Conservation (phyloP, 192 early-diverging fungal species). For the Mortierella claussenii region DNA sequence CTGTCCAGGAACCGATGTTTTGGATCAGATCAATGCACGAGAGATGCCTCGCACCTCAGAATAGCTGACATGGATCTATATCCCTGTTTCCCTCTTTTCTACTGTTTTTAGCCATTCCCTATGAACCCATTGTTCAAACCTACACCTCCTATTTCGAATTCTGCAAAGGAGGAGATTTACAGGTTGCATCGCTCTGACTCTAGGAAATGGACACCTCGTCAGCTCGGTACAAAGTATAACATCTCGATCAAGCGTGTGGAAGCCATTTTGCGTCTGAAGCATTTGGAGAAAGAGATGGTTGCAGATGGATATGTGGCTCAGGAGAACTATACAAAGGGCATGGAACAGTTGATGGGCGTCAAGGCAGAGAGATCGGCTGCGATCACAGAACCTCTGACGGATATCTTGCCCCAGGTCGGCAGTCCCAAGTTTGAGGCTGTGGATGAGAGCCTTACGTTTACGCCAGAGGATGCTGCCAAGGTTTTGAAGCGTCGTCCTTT, state of each 20-base stretch:
- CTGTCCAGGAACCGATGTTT: too few relatives aligned
- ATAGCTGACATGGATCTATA: not conserved
- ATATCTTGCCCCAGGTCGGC: constrained; percentile 66
- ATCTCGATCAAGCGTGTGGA: constrained; percentile 88
- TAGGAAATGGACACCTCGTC: constrained; percentile 69
- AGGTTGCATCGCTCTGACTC: constrained; percentile 68
- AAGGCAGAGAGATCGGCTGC: constrained; percentile 26
- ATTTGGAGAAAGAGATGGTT: constrained; percentile 79
- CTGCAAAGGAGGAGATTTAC: constrained; percentile 78
- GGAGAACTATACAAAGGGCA: constrained; percentile 76
- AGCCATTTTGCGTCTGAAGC: constrained; percentile 91
- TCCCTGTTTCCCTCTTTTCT: not conserved
- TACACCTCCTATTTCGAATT: constrained; percentile 76
- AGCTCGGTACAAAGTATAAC: constrained; percentile 73
- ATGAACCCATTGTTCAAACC: constrained; percentile 91
- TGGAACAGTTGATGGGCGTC: constrained; percentile 87
- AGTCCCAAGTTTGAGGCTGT: constrained; percentile 85
- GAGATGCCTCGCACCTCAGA: not conserved
- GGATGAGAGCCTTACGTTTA: constrained; percentile 81
- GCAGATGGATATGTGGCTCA: constrained; percentile 69
- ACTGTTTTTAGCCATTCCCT: constrained; percentile 79
- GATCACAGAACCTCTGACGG: constrained; percentile 64
- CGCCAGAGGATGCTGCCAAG: constrained; percentile 82
- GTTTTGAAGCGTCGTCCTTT: constrained; percentile 74
- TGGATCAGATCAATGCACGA: too few relatives aligned